Percentiles rank a stretch among this genome's conserved stretches.
phyloP scores from a whole-genome alignment of 371 early-diverging fungal species.

The Dinochytrium kinnereticum region DNA sequence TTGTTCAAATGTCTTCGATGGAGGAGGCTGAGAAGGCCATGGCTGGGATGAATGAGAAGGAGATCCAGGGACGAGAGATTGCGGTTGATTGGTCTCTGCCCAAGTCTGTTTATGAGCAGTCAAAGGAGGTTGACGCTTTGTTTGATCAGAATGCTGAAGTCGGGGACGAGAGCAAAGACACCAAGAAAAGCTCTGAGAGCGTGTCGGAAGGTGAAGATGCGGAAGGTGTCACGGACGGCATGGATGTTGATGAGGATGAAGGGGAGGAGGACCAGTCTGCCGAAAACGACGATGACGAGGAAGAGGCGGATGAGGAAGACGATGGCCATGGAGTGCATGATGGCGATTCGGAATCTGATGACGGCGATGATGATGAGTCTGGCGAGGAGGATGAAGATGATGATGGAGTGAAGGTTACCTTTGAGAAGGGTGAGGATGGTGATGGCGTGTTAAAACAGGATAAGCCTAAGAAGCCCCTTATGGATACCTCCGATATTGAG shows the following conservation, averaged over 20 bases:
- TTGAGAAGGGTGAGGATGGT: conserved; percentile 39
- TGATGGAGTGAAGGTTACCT: conserved; percentile 27
- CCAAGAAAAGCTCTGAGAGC: no score
- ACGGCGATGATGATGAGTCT: conserved; percentile 39
- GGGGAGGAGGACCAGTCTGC: conserved; percentile 29
- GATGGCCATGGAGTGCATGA: conserved; percentile 11
- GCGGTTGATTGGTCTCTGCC: conserved; percentile 87
- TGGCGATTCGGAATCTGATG: conserved; percentile 26
- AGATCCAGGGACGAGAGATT: conserved; percentile 72
- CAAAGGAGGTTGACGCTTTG: conserved; percentile 30
- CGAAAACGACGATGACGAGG: conserved; percentile 34
- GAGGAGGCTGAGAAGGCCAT: conserved; percentile 76
- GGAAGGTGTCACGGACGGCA: conserved; percentile 41
- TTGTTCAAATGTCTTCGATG: conserved; percentile 76
- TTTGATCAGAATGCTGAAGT: conserved; percentile 23
- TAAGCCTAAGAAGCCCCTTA: conserved; percentile 39
- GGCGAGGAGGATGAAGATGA: conserved; percentile 20
- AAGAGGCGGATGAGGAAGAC: conserved; percentile 41
- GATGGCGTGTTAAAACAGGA: conserved; percentile 35
- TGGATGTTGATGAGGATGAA: conserved; percentile 23
- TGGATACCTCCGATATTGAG: neutral
- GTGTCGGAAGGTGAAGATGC: conserved; percentile 43
- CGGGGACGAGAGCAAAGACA: conserved; percentile 26
- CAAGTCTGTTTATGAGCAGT: conserved; percentile 70
- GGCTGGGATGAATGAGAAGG: conserved; percentile 73